These are phyloP conservation scores for Podaxis mareebaensis DNA, from an alignment of 768 basidiomycete genomes.

Conservation along the genomic window DNA sequence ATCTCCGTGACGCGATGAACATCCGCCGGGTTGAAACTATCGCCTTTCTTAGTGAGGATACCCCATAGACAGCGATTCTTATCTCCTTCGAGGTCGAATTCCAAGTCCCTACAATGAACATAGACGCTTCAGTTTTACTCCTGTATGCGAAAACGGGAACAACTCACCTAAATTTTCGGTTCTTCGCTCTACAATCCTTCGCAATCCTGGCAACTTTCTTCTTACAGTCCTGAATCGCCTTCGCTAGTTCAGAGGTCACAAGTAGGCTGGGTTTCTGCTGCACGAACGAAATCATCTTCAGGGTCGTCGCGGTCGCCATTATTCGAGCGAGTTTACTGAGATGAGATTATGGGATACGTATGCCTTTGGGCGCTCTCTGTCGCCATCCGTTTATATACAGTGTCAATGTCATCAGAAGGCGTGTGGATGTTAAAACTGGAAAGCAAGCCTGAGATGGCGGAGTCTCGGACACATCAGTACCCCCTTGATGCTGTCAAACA, in stretches of 20 bases:
- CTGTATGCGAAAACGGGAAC: not conserved
- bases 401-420: not conserved
- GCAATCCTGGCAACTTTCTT: conserved; percentile 45
- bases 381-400: not conserved
- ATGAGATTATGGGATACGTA: not conserved
- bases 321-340: not conserved
- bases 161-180: conserved; percentile 48
- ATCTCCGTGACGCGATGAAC: conserved; percentile 46
- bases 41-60: conserved; percentile 20
- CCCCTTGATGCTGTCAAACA: not conserved
- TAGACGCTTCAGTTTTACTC: not conserved
- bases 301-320: conserved; percentile 12
- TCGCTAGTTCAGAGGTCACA: conserved; percentile 50
- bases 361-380: not conserved
- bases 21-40: conserved; percentile 27
- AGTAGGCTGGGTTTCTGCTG: conserved; percentile 43
- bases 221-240: conserved; percentile 48
- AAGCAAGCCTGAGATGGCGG: not conserved
- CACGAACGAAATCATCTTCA: conserved; percentile 25
- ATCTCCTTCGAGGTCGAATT: conserved; percentile 60
- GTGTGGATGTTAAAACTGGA: not conserved
- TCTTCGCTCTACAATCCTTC: conserved; percentile 44
- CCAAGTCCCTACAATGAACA: conserved; percentile 42
- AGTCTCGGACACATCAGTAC: not conserved
- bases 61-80: conserved; percentile 41